Evolutionary conservation across 2,329 filamentous ascomycete genomes (phyloP).

Genomic region (Bisporella sp.): DNA sequence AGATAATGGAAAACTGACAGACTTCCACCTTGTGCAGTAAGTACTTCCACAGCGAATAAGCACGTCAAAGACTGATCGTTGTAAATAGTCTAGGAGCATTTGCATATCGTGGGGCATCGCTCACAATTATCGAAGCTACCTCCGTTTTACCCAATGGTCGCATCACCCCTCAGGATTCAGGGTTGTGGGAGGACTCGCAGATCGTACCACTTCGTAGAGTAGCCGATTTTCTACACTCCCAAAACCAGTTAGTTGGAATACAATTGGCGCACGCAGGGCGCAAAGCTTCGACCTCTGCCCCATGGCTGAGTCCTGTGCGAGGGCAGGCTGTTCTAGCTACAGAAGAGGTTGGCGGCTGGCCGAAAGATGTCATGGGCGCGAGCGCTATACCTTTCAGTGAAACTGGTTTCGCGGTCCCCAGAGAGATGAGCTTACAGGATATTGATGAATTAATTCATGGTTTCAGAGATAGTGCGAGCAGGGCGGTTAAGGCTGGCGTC

Average conservation of each 20-base stretch:
- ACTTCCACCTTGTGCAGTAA: slow-evolving; percentile 26
- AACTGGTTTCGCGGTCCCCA: slow-evolving; percentile 46
- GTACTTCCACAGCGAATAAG: neutral
- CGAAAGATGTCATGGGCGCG: slow-evolving; percentile 38
- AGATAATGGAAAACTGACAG: slow-evolving; percentile 23
- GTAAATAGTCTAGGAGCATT: slow-evolving; percentile 18
- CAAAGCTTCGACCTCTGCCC: slow-evolving; percentile 31
- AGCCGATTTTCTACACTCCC: slow-evolving; percentile 37
- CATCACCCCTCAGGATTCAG: slow-evolving; percentile 25
- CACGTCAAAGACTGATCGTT: neutral
- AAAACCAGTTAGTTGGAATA: slow-evolving; percentile 59
- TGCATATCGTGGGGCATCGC: slow-evolving; percentile 26
- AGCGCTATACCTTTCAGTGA: slow-evolving; percentile 49
- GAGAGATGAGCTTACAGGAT: slow-evolving; percentile 45
- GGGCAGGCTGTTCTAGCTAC: slow-evolving; percentile 24
- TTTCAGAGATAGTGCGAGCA: slow-evolving; percentile 29
- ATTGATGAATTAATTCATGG: slow-evolving; percentile 29
- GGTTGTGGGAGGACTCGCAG: slow-evolving; percentile 32
- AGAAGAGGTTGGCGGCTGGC: slow-evolving; percentile 32
- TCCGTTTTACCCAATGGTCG: slow-evolving; percentile 27
- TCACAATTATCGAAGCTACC: slow-evolving; percentile 29
- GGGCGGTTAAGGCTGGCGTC: slow-evolving; percentile 41
- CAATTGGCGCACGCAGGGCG: slow-evolving; percentile 61
- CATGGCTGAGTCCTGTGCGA: slow-evolving; percentile 24
- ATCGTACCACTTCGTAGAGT: slow-evolving; percentile 29